Conservation (phyloP, 495 filamentous ascomycete genomes). For the Chlorociboria aeruginascens region DNA sequence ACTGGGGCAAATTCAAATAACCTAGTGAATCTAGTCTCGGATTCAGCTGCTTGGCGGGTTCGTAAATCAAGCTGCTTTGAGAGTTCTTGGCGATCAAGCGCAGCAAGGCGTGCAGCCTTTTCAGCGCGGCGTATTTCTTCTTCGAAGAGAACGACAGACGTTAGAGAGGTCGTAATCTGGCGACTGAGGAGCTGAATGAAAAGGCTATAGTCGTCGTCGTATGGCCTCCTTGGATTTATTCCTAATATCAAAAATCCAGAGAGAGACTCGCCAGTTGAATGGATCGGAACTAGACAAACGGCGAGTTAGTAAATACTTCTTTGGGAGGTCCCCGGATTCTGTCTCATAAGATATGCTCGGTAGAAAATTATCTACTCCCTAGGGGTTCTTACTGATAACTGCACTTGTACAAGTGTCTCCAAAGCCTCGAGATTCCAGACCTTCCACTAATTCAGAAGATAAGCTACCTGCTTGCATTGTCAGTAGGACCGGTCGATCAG, state of each 20-base stretch:
- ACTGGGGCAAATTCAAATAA: slow-evolving; percentile 67
- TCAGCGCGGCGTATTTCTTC: slow-evolving; percentile 60
- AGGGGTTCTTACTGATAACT: slow-evolving; percentile 37
- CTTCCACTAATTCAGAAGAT: slow-evolving; percentile 38
- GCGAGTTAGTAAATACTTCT: no score
- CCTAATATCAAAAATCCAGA: slow-evolving; percentile 61
- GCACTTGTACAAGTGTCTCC: slow-evolving; percentile 50
- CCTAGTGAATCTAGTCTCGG: slow-evolving; percentile 58
- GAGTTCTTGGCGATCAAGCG: slow-evolving; percentile 51
- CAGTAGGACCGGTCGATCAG: slow-evolving; percentile 43
- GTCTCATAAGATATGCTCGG: no score
- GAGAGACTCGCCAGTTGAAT: slow-evolving; percentile 46
- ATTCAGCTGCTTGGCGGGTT: slow-evolving; percentile 56
- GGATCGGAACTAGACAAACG: slow-evolving; percentile 33
- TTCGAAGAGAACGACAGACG: slow-evolving; percentile 60
- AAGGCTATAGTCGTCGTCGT: slow-evolving; percentile 57
- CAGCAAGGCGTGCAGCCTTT: slow-evolving; percentile 51
- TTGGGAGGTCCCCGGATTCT: no score
- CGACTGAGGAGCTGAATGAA: slow-evolving; percentile 59
- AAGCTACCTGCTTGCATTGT: slow-evolving; percentile 41
- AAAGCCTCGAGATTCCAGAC: slow-evolving; percentile 51
- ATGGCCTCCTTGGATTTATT: slow-evolving; percentile 54
- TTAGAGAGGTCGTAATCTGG: slow-evolving; percentile 58
- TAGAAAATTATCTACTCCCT: no score
- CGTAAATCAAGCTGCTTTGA: slow-evolving; percentile 52